A percentile compares a stretch with the other conserved stretches of the same genome.
Evolutionary conservation across 1,284 basidiomycete genomes (phyloP).

Genomic region (Ustilago sp.): DNA sequence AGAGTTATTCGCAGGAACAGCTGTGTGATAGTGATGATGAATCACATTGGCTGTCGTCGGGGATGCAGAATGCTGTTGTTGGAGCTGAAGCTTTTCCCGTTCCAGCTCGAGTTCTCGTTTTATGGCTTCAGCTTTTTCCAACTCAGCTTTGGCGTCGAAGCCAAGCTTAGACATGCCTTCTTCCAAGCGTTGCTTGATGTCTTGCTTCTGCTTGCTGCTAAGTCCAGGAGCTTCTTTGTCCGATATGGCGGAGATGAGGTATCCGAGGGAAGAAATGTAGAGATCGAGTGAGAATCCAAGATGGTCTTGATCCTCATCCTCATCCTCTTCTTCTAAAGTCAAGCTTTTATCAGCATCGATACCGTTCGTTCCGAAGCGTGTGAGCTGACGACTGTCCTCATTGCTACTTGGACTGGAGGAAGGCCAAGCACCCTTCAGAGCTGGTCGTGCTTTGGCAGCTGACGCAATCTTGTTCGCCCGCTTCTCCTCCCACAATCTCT

Average conservation of each 20-base stretch:
- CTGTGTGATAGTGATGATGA: conserved; percentile 47
- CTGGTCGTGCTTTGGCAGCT: neutral
- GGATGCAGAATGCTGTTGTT: conserved; percentile 10
- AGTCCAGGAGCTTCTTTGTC: conserved; percentile 43
- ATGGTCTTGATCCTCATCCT: conserved; percentile 37
- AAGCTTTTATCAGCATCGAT: conserved; percentile 2
- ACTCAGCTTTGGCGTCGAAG: conserved; percentile 42
- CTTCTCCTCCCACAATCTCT: conserved; percentile 40
- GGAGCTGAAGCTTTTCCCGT: conserved; percentile 23
- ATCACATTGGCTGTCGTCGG: conserved; percentile 19
- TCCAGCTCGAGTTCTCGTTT: conserved; percentile 43
- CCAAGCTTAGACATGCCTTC: conserved; percentile 50
- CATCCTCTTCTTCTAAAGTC: conserved; percentile 10
- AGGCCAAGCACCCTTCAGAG: conserved; percentile 9
- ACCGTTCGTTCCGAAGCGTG: neutral
- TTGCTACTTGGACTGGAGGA: conserved; percentile 3
- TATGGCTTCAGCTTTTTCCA: conserved; percentile 32
- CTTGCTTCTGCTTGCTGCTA: conserved; percentile 37
- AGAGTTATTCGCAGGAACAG: conserved; percentile 3
- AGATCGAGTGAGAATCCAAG: conserved; percentile 54
- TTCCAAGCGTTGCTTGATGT: conserved; percentile 40
- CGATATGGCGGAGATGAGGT: conserved; percentile 54
- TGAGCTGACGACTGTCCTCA: conserved; percentile 1
- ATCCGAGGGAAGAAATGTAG: conserved; percentile 54
- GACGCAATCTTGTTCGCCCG: conserved; percentile 9